Conservation (phyloP, 345 rosid genomes). For the Camelina neglecta region DNA sequence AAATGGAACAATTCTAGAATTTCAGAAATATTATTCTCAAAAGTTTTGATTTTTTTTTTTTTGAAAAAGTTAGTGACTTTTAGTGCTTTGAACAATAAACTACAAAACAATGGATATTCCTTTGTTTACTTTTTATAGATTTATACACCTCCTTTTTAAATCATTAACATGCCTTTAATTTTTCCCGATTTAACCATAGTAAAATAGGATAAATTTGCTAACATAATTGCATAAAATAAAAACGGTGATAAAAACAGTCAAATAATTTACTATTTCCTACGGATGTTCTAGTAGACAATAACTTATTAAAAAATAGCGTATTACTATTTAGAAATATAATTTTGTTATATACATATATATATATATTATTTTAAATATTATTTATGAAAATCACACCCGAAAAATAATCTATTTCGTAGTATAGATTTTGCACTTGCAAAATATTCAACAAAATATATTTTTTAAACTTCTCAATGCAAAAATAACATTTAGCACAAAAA, state of each 20-base stretch:
- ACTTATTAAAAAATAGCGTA: no score
- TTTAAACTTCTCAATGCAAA: no score
- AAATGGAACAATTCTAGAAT: slow-evolving; percentile 3
- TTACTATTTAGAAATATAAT: no score
- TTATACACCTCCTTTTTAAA: not conserved
- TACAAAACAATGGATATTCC: not conserved
- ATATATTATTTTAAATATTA: no score
- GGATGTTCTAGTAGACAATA: no score
- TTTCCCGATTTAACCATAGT: not conserved
- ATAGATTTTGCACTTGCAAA: no score
- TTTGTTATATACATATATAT: no score
- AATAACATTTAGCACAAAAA: no score
- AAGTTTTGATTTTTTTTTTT: not conserved
- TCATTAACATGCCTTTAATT: not conserved
- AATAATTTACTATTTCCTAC: not conserved
- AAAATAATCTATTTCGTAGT: no score
- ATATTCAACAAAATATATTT: no score
- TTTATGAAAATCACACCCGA: no score
- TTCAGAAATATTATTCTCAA: not conserved
- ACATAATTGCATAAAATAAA: not conserved
- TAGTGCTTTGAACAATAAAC: slow-evolving; percentile 6
- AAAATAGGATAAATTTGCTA: not conserved
- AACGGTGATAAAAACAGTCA: not conserved
- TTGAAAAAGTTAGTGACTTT: not conserved
- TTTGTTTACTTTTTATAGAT: not conserved